These are phyloP conservation scores for slime mould (Dictyostelium discoideum) DNA, from an alignment of 78 protist species.

Conservation along the genomic window DNA sequence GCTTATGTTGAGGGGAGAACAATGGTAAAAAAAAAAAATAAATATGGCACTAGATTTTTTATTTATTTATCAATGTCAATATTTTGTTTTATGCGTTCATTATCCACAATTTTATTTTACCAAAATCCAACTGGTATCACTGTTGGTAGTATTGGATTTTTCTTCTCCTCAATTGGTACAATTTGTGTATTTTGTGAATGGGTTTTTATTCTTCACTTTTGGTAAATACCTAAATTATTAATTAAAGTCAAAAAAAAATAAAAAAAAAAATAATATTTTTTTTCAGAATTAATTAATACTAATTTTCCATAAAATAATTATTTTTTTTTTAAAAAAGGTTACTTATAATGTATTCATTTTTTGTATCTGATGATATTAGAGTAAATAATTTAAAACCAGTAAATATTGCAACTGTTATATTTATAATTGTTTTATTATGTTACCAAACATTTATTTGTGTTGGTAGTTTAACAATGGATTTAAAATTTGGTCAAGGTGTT, in stretches of 20 bases:
- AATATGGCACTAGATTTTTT: neutral
- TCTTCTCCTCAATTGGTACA: neutral
- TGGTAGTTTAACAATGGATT: neutral
- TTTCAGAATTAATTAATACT: too few relatives aligned
- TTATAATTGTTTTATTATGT: neutral
- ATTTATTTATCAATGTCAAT: neutral
- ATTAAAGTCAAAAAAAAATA: too few relatives aligned
- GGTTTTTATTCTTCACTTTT: neutral
- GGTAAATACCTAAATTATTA: neutral
- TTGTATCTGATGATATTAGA: conserved; percentile 17
- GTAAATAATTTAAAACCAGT: neutral
- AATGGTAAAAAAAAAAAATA: neutral
- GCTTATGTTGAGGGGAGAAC: neutral
- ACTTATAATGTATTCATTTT: conserved; percentile 40
- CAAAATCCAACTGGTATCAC: neutral
- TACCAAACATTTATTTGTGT: neutral
- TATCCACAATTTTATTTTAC: neutral
- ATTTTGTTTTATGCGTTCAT: neutral
- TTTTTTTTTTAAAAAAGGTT: neutral
- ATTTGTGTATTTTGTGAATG: neutral
- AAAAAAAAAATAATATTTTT: too few relatives aligned
- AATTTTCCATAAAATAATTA: too few relatives aligned
- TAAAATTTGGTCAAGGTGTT: neutral
- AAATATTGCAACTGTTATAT: neutral
- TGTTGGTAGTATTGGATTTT: neutral